Evolutionary conservation across 352 stramenopile genomes (phyloP).

Genomic region (Phytophthora ohioensis): DNA sequence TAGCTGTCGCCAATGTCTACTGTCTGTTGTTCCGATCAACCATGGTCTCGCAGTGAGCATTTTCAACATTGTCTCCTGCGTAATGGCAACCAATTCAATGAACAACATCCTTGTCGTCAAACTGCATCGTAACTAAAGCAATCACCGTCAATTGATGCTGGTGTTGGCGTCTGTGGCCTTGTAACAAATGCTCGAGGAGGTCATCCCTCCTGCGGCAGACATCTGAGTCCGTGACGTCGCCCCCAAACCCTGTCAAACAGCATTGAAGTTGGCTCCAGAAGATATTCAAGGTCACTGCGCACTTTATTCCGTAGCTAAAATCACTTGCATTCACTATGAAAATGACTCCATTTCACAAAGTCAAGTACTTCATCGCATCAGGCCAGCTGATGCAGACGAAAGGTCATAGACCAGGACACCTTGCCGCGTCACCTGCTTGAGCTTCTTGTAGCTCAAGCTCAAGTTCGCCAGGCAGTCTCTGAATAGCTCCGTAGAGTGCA

Average conservation of each 20-base stretch:
- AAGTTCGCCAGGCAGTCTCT: constrained; percentile 24
- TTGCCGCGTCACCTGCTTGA: not conserved
- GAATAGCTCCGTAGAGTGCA: constrained; percentile 19
- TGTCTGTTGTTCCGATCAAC: constrained; percentile 4
- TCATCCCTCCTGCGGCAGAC: constrained; percentile 17
- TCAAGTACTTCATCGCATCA: constrained; percentile 10
- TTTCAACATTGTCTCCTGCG: not conserved
- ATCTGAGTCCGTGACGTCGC: constrained; percentile 29
- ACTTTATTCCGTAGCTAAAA: not conserved
- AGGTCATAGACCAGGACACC: constrained; percentile 9
- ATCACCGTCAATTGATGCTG: not conserved
- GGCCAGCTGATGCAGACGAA: constrained; percentile 35
- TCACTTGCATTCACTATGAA: not conserved
- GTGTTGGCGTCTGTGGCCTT: no score
- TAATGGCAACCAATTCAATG: not conserved
- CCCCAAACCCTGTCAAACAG: not conserved
- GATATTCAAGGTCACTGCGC: constrained; percentile 2
- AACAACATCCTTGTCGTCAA: not conserved
- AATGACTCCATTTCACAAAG: not conserved
- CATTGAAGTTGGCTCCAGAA: constrained; percentile 24
- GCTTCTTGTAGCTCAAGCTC: constrained; percentile 16
- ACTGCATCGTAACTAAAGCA: not conserved
- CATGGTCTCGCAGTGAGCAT: not conserved
- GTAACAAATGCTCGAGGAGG: not conserved
- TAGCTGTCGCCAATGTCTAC: not conserved